Conservation (phyloP, 1,139 yeast species). For the Barnettozyma hawaiiensis region DNA sequence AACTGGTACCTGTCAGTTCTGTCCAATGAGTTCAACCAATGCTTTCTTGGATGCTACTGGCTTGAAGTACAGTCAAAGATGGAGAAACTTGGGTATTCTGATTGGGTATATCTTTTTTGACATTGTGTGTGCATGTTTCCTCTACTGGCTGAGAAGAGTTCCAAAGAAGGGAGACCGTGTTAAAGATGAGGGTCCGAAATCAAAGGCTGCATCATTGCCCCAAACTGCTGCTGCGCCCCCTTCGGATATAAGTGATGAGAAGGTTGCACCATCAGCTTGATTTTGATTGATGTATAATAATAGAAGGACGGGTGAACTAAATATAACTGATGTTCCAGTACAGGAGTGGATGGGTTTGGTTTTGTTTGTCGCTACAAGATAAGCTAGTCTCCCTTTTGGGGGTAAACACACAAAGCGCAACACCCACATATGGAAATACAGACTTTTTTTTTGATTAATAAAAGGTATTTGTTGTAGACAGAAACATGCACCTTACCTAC, state of each 20-base stretch:
- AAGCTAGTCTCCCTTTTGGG: too few species aligned
- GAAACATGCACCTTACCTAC: too few species aligned
- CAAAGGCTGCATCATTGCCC: not conserved
- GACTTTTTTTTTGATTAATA: too few species aligned
- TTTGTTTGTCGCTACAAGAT: too few species aligned
- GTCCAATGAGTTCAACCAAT: slow-evolving; percentile 46
- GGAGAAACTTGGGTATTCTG: slow-evolving; percentile 48
- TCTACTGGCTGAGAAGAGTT: slow-evolving; percentile 74
- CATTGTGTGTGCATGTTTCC: slow-evolving; percentile 37
- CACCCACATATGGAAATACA: too few species aligned
- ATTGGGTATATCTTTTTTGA: slow-evolving; percentile 34
- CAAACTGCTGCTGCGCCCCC: not conserved
- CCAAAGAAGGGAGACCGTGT: slow-evolving; percentile 38
- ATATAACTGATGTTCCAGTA: not conserved
- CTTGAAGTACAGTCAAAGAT: slow-evolving; percentile 40
- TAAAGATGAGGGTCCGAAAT: slow-evolving; percentile 6
- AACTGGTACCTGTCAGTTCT: slow-evolving; percentile 45
- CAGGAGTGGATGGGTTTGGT: too few species aligned
- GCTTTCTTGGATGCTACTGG: slow-evolving; percentile 41
- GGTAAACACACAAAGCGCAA: too few species aligned
- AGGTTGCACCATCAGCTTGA: not conserved
- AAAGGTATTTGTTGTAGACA: too few species aligned
- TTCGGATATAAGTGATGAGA: not conserved
- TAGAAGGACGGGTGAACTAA: too few species aligned
- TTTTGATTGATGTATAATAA: not conserved